phyloP scores from a whole-genome alignment of 441 rosid species.

The Populus hybrid region DNA sequence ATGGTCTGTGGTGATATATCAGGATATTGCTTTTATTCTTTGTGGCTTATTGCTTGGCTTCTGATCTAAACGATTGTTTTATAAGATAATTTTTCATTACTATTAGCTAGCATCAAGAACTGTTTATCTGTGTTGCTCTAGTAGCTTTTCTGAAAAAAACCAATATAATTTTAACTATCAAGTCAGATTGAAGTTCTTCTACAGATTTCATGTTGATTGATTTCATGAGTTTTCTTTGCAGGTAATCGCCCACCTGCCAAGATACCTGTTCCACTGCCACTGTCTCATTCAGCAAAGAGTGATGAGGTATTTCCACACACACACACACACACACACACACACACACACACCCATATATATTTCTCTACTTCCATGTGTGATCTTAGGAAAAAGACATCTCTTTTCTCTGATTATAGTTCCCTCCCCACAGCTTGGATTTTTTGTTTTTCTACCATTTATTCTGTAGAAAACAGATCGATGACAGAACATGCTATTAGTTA shows the following conservation, averaged over 20 bases:
- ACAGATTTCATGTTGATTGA: conserved; percentile 13
- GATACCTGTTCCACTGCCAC: conserved; percentile 84
- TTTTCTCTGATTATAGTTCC: background rate
- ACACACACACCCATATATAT: background rate
- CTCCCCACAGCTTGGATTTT: background rate
- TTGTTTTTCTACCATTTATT: background rate
- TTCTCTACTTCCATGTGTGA: conserved; percentile 8
- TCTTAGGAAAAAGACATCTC: background rate
- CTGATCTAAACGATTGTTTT: conserved; percentile 3
- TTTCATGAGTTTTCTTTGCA: conserved; percentile 28
- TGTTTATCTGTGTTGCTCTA: conserved; percentile 8
- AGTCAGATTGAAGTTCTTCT: background rate
- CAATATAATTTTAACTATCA: conserved; percentile 1
- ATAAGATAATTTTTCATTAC: background rate
- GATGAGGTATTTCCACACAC: conserved; percentile 50
- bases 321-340: too few relatives aligned
- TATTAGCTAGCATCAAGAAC: conserved; percentile 12
- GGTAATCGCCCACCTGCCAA: conserved; percentile 88
- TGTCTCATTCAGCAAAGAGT: conserved; percentile 52
- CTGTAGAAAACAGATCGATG: background rate
- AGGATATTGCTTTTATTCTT: conserved; percentile 15
- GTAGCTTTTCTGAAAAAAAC: background rate
- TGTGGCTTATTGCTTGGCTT: conserved; percentile 9
- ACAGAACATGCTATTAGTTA: background rate
- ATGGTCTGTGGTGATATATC: conserved; percentile 52